Conservation (phyloP, 345 rosid genomes). For the Boechera stricta region DNA sequence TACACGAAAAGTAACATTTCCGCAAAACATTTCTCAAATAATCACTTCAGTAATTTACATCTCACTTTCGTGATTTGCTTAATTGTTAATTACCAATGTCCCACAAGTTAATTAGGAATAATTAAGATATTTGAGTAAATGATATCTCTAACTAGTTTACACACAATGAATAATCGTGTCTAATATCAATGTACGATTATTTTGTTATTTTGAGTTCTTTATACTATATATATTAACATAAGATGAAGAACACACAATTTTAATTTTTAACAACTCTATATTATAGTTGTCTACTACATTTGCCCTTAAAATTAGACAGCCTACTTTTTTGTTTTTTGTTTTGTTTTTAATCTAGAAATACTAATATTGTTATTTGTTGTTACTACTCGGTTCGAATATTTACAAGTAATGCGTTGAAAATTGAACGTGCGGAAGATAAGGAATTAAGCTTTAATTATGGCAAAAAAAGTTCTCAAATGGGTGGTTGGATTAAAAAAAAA, state of each 20-base stretch:
- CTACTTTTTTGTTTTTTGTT: neutral
- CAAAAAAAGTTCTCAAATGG: neutral
- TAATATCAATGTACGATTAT: neutral
- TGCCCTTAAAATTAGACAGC: neutral
- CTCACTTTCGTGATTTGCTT: constrained; percentile 23
- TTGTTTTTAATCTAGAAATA: neutral
- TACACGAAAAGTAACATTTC: constrained; percentile 33
- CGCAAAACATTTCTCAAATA: constrained; percentile 8
- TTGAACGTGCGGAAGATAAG: constrained; percentile 3
- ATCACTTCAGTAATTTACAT: constrained; percentile 21
- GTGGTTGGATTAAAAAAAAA: neutral
- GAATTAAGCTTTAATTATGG: neutral
- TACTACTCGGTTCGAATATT: neutral
- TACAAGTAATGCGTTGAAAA: constrained; percentile 14
- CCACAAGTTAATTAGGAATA: constrained; percentile 3
- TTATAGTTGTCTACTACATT: neutral
- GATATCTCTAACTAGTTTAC: neutral
- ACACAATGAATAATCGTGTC: neutral
- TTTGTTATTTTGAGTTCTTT: neutral
- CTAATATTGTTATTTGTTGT: neutral
- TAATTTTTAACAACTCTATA: neutral
- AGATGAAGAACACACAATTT: neutral
- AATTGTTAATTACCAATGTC: neutral
- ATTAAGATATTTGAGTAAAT: neutral
- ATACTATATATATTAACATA: neutral